Percentiles rank a stretch among this genome's conserved stretches.
Conservation (phyloP, 805 yeast genomes). For the Yamadazyma paraphyllophila region DNA sequence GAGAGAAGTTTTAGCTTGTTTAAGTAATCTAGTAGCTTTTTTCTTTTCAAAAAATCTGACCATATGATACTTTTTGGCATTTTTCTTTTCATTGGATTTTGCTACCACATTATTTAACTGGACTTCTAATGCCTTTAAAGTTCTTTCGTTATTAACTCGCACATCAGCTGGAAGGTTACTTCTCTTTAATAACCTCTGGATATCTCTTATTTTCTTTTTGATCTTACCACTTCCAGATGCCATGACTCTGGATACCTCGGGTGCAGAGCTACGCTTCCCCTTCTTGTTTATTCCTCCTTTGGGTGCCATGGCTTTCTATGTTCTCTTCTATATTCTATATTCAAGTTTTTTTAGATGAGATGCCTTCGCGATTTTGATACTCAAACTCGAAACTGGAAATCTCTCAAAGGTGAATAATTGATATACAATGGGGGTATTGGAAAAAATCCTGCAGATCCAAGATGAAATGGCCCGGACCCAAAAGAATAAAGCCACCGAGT, state of each 20-base stretch:
- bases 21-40: slow-evolving; percentile 74
- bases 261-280: background rate
- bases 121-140: slow-evolving; percentile 58
- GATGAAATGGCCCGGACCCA: slow-evolving; percentile 94
- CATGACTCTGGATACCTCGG: slow-evolving; percentile 27
- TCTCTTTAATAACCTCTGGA: slow-evolving; percentile 65
- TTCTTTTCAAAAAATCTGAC: slow-evolving; percentile 87
- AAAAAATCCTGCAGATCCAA: slow-evolving; percentile 85
- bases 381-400: background rate
- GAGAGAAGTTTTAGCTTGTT: slow-evolving; percentile 43
- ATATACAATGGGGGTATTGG: slow-evolving; percentile 37
- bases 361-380: slow-evolving; percentile 3
- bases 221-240: slow-evolving; percentile 51
- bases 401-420: background rate
- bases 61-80: slow-evolving; percentile 82
- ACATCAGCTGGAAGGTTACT: slow-evolving; percentile 58
- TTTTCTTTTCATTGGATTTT: slow-evolving; percentile 45
- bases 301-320: background rate
- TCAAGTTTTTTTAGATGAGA: slow-evolving; percentile 4
- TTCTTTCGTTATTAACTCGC: slow-evolving; percentile 71
- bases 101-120: slow-evolving; percentile 53
- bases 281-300: slow-evolving; percentile 4
- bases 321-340: background rate
- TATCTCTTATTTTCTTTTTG: slow-evolving; percentile 83
- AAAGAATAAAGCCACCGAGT: slow-evolving; percentile 96